Evolutionary conservation across 1,139 yeast genomes (phyloP).

Genomic region (Taphrina confusa): DNA sequence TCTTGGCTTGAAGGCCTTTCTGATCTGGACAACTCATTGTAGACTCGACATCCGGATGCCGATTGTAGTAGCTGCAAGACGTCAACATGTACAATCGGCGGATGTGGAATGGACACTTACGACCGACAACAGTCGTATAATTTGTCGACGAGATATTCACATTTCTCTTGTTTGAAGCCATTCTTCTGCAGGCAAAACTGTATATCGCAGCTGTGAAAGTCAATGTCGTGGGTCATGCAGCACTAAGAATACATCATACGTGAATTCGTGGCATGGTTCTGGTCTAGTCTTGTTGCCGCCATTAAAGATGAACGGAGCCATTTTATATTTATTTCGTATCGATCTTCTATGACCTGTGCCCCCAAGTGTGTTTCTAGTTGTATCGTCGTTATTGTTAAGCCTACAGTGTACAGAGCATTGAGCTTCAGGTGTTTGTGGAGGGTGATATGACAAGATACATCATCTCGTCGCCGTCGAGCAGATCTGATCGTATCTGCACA

Average conservation of each 20-base stretch:
- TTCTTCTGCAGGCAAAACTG: slow-evolving; percentile 25
- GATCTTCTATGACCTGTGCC: too few relatives aligned
- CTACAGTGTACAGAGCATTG: too few relatives aligned
- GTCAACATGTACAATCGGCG: background rate
- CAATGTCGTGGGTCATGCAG: background rate
- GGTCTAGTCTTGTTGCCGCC: slow-evolving; percentile 21
- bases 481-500: too few relatives aligned
- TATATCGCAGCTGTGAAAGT: slow-evolving; percentile 11
- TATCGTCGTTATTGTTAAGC: too few relatives aligned
- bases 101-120: background rate
- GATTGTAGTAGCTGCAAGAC: slow-evolving; percentile 1
- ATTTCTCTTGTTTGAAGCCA: slow-evolving; percentile 31
- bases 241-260: background rate
- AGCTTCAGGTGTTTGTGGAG: background rate
- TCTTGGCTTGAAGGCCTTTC: slow-evolving; percentile 9
- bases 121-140: slow-evolving; percentile 31
- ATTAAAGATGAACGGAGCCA: slow-evolving; percentile 20
- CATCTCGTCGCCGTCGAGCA: slow-evolving; percentile 8
- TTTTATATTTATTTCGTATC: background rate
- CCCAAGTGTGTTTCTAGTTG: too few relatives aligned
- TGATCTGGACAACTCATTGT: slow-evolving; percentile 29
- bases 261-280: slow-evolving; percentile 24
- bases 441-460: background rate
- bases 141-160: slow-evolving; percentile 26
- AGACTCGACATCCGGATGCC: slow-evolving; percentile 19